Conservation (phyloP, 768 basidiomycete species). For the Fomitopsis serialis region DNA sequence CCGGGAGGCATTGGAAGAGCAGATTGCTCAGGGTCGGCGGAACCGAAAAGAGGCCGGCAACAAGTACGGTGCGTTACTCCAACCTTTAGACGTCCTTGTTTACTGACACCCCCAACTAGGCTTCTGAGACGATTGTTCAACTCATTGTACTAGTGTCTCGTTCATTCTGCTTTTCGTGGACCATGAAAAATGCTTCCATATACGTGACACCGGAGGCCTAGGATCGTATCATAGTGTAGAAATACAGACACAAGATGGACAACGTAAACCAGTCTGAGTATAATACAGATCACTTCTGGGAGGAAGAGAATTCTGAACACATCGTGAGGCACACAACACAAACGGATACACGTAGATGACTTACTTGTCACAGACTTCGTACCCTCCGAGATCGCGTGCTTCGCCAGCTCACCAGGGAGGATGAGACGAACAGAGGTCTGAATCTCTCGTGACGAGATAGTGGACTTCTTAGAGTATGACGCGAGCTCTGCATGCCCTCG, state of each 20-base stretch:
- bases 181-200: background rate
- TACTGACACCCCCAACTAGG: conserved; percentile 6
- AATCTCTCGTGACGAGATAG: conserved; percentile 88
- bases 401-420: conserved; percentile 80
- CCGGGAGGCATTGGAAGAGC: conserved; percentile 77
- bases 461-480: conserved; percentile 84
- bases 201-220: background rate
- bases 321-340: conserved; percentile 5
- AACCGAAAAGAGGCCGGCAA: conserved; percentile 89
- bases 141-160: no score
- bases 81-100: background rate
- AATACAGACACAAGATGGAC: conserved; percentile 15
- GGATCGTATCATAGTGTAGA: conserved; percentile 13
- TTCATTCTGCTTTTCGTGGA: background rate
- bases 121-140: no score
- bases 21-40: conserved; percentile 74
- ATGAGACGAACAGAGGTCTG: conserved; percentile 82
- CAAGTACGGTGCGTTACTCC: conserved; percentile 66
- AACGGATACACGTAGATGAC: conserved; percentile 16
- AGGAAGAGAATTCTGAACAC: conserved; percentile 45
- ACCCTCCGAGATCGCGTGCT: conserved; percentile 87
- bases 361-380: conserved; percentile 67
- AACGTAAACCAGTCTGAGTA: conserved; percentile 5
- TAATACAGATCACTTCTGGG: conserved; percentile 15
- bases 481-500: conserved; percentile 53